Conservation (phyloP, 2,329 filamentous ascomycete species). For the Didymella exigua region DNA sequence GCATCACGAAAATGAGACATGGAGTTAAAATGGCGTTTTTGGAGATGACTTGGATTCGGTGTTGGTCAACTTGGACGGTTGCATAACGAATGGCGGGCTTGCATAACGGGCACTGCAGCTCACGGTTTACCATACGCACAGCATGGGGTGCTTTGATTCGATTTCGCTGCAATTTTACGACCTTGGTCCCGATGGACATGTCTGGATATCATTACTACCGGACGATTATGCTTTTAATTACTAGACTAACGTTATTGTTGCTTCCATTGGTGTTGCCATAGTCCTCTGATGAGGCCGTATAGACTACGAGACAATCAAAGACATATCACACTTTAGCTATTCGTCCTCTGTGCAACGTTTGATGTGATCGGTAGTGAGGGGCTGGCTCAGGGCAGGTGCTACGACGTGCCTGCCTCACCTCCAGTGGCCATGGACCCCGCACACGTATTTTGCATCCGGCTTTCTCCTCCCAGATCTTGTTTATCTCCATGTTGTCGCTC, state of each 20-base stretch:
- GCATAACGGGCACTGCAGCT: conserved; percentile 13
- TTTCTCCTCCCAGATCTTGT: neutral
- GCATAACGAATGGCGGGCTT: conserved; percentile 11
- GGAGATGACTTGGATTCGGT: neutral
- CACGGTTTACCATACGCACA: conserved; percentile 5
- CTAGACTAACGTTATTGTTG: conserved; percentile 17
- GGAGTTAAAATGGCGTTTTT: conserved; percentile 11
- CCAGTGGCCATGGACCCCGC: conserved; percentile 6
- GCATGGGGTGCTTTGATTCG: conserved; percentile 2
- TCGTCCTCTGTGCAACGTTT: neutral
- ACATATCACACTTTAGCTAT: conserved; percentile 4
- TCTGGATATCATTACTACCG: conserved; percentile 3
- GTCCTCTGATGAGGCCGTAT: conserved; percentile 11
- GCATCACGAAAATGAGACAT: conserved; percentile 6
- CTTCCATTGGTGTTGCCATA: conserved; percentile 8
- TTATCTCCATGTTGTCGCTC: conserved; percentile 6
- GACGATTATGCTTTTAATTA: conserved; percentile 18
- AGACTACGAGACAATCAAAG: conserved; percentile 18
- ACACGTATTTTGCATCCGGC: neutral
- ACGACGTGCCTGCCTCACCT: neutral
- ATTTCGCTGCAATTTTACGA: conserved; percentile 5
- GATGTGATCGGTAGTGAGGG: neutral
- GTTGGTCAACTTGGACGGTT: neutral
- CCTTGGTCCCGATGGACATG: neutral
- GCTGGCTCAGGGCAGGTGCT: neutral